Evolutionary conservation across 2,329 filamentous ascomycete genomes (phyloP).

Genomic region (Beauveria rudraprayagi): DNA sequence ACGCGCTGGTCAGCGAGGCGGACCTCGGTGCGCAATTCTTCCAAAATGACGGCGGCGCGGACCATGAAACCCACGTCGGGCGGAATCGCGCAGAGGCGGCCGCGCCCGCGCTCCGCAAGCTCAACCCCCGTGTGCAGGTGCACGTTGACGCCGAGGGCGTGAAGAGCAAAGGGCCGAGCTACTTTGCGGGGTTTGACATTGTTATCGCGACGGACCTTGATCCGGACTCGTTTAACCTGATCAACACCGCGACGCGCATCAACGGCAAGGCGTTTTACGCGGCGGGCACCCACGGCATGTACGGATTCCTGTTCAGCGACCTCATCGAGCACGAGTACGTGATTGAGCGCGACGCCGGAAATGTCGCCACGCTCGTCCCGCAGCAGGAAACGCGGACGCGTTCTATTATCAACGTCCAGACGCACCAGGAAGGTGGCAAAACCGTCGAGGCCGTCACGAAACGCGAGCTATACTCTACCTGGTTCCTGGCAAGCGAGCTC

Average conservation of each 20-base stretch:
- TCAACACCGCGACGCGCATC: slow-evolving; percentile 81
- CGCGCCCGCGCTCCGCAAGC: slow-evolving; percentile 65
- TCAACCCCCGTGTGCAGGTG: slow-evolving; percentile 83
- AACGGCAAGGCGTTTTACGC: slow-evolving; percentile 80
- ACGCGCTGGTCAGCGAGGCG: slow-evolving; percentile 63
- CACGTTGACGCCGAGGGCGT: slow-evolving; percentile 62
- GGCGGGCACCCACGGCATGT: slow-evolving; percentile 78
- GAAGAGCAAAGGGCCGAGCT: slow-evolving; percentile 59
- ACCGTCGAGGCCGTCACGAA: slow-evolving; percentile 82
- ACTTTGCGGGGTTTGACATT: slow-evolving; percentile 73
- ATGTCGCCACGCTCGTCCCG: slow-evolving; percentile 49
- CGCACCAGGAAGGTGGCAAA: slow-evolving; percentile 60
- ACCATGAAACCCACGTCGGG: slow-evolving; percentile 56
- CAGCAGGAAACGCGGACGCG: slow-evolving; percentile 70
- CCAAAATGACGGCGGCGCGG: slow-evolving; percentile 42
- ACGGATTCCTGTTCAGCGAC: slow-evolving; percentile 92
- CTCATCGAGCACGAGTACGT: slow-evolving; percentile 85
- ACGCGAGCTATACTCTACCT: slow-evolving; percentile 80
- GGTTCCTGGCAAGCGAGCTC: slow-evolving; percentile 72
- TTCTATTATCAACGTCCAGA: slow-evolving; percentile 62
- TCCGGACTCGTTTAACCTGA: slow-evolving; percentile 62
- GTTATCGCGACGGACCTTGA: slow-evolving; percentile 85
- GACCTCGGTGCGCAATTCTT: slow-evolving; percentile 83
- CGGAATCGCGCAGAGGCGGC: slow-evolving; percentile 80
- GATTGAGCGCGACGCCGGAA: slow-evolving; percentile 76